Evolutionary conservation across 352 stramenopile species (phyloP).

Genomic region (Pelagophyceae sp.): DNA sequence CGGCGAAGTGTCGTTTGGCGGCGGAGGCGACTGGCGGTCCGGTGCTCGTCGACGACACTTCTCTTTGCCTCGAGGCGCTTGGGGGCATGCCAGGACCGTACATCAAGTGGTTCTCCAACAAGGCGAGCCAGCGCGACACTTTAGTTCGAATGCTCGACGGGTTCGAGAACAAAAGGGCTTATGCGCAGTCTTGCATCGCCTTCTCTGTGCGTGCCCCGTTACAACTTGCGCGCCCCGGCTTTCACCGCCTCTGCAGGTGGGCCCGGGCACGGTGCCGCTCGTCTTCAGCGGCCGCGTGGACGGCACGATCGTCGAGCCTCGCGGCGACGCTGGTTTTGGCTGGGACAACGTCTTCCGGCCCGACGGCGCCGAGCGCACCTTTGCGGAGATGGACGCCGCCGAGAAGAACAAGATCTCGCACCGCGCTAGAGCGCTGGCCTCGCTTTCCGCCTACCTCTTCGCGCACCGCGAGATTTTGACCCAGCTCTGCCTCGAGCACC

Average conservation of each 20-base stretch:
- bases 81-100: conserved; percentile 86
- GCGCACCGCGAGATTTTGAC: background rate
- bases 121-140: conserved; percentile 74
- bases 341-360: conserved; percentile 81
- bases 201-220: no score
- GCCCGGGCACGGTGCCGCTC: conserved; percentile 58
- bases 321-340: conserved; percentile 66
- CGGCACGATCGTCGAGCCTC: conserved; percentile 81
- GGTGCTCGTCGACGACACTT: conserved; percentile 90
- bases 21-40: conserved; percentile 32
- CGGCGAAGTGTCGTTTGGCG: conserved; percentile 54
- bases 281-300: conserved; percentile 83
- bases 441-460: background rate
- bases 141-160: conserved; percentile 85
- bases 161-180: conserved; percentile 83
- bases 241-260: no score
- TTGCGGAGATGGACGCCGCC: conserved; percentile 75
- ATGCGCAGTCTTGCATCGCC: conserved; percentile 88
- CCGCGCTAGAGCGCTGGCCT: conserved; percentile 28
- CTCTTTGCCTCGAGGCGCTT: conserved; percentile 87
- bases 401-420: conserved; percentile 80
- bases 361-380: conserved; percentile 64
- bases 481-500: background rate
- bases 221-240: no score
- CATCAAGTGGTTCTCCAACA: conserved; percentile 93